Conservation (phyloP, 2,329 filamentous ascomycete genomes). For the Davidsoniella australis region DNA sequence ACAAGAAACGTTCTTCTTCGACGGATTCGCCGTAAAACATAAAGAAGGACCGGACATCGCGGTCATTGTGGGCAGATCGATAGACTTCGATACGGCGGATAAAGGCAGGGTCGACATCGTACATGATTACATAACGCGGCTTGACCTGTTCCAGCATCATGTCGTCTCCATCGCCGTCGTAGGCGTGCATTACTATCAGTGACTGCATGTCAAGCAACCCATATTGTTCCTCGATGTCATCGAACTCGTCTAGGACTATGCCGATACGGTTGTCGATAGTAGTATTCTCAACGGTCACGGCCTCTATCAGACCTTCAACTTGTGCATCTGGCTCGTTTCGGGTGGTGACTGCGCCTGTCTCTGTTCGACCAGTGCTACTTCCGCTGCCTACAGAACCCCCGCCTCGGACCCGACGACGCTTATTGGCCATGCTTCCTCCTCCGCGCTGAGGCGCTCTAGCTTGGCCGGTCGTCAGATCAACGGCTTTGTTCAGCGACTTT, state of each 20-base stretch:
- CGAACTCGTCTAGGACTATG: slow-evolving; percentile 57
- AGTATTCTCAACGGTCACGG: neutral
- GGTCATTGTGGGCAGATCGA: slow-evolving; percentile 77
- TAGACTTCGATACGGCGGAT: slow-evolving; percentile 92
- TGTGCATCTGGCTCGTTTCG: neutral
- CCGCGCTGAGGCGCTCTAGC: slow-evolving; percentile 35
- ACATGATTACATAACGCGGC: slow-evolving; percentile 95
- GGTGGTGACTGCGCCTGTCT: slow-evolving; percentile 18
- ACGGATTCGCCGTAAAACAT: slow-evolving; percentile 91
- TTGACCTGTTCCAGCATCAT: slow-evolving; percentile 89
- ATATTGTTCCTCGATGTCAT: slow-evolving; percentile 85
- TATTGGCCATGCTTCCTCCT: slow-evolving; percentile 39
- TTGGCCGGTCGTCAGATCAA: slow-evolving; percentile 26
- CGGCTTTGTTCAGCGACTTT: slow-evolving; percentile 51
- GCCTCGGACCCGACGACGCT: slow-evolving; percentile 68
- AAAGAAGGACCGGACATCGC: slow-evolving; percentile 86
- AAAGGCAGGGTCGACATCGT: slow-evolving; percentile 87
- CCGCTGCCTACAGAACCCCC: slow-evolving; percentile 40
- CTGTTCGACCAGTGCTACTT: slow-evolving; percentile 37
- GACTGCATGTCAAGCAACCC: slow-evolving; percentile 84
- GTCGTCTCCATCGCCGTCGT: slow-evolving; percentile 90
- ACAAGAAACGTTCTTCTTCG: slow-evolving; percentile 86
- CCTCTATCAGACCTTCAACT: neutral
- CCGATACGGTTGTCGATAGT: slow-evolving; percentile 64
- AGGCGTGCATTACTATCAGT: slow-evolving; percentile 76